Evolutionary conservation across 1,284 basidiomycete species (phyloP), one percentile per base, ranked within the genome.

Genomic region (Lentinula novae-zelandiae): DNA sequence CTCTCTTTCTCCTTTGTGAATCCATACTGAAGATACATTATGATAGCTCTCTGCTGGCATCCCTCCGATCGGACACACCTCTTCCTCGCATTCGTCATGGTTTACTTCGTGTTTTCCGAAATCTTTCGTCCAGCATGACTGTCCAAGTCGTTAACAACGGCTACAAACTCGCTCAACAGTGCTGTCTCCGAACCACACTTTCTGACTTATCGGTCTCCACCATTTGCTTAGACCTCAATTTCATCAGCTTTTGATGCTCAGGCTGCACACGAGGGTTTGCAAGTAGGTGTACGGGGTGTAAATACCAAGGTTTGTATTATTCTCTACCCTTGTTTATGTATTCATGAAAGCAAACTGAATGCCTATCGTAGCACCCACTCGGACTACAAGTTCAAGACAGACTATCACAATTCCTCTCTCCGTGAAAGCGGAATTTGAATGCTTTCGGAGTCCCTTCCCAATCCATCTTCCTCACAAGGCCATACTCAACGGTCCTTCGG

Each of bases 61-160:
- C 27, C 3, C 27, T 27, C 27, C 27, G 27, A 27, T 75, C 84
- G 9, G 80, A 83, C n/a, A 83, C 84, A 57, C 75, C 78, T 0
- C 57, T 68, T 39, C 68, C 66, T 27, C 20, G 46, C 13, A 31
- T 27, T 33, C 31, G 1, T 34, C 27, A 5, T 50, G 9, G 7
- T n/a, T 31, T 5, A n/a, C 13, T 12, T 34, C 31, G 3, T 33
- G 13, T 42, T 42, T 7, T n/a, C 5, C 0, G 38, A 90, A 8
- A 20, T 54, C 8, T 6, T 39, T 56, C 27, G n/a, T 7, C 38
- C 13, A 13, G 1, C 17, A 17, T 48, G 33, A 51, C 31, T 17
- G 31, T 22, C 20, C 58, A 93, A 67, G 78, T 91, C 17, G 69
- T 93, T 57, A 90, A 90, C 65, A 90, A 90, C 64, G 91, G 92